Evolutionary conservation across 352 stramenopile genomes (phyloP).

Genomic region (Phytophthora rubi): DNA sequence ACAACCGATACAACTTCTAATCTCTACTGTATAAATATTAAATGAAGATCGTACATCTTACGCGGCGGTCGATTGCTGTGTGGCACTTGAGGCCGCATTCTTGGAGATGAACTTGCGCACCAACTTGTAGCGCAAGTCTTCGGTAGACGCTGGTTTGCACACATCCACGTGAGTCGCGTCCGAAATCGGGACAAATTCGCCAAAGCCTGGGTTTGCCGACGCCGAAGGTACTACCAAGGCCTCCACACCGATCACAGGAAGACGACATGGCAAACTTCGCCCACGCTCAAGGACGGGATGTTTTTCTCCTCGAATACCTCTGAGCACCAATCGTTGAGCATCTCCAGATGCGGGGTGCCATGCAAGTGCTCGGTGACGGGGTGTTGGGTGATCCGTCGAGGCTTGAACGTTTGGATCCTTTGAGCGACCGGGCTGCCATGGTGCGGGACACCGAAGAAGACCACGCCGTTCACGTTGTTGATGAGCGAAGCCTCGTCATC

Average conservation of each 20-base stretch:
- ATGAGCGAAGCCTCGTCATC: slow-evolving; percentile 39
- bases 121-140: slow-evolving; percentile 69
- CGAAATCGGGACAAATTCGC: slow-evolving; percentile 63
- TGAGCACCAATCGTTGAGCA: slow-evolving; percentile 83
- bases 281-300: slow-evolving; percentile 71
- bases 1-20: slow-evolving; percentile 44
- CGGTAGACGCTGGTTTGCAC: slow-evolving; percentile 69
- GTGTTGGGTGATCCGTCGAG: slow-evolving; percentile 57
- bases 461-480: slow-evolving; percentile 69
- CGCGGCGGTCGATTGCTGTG: slow-evolving; percentile 12
- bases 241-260: slow-evolving; percentile 75
- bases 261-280: slow-evolving; percentile 65
- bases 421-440: slow-evolving; percentile 80
- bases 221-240: slow-evolving; percentile 71
- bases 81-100: slow-evolving; percentile 14
- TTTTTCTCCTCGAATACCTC: slow-evolving; percentile 55
- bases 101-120: slow-evolving; percentile 68
- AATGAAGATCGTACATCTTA: slow-evolving; percentile 10
- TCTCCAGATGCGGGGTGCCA: slow-evolving; percentile 74
- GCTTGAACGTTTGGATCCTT: slow-evolving; percentile 64
- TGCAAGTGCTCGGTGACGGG: slow-evolving; percentile 79
- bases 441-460: slow-evolving; percentile 85
- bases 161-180: slow-evolving; percentile 78
- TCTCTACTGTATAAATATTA: slow-evolving; percentile 28
- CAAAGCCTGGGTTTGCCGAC: slow-evolving; percentile 80